Evolutionary conservation across 2,329 filamentous ascomycete genomes (phyloP).

Genomic region (Nothopassalora personata): DNA sequence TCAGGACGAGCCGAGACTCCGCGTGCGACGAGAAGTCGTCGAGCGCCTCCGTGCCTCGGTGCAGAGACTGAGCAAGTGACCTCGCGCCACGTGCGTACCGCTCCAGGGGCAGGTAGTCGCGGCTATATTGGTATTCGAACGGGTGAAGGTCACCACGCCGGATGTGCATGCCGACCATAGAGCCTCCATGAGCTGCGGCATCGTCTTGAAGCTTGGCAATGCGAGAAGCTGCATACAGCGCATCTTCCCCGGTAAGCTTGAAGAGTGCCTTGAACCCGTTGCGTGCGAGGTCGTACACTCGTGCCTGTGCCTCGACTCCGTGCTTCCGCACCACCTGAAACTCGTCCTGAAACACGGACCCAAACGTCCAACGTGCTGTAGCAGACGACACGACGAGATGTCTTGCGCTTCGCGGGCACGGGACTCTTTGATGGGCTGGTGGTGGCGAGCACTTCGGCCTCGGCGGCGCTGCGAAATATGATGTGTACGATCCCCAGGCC

Average conservation of each 20-base stretch:
- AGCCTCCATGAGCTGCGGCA: conserved; percentile 44
- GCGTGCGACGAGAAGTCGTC: conserved; percentile 70
- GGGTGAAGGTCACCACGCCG: conserved; percentile 76
- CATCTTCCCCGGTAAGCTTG: conserved; percentile 60
- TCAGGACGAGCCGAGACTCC: conserved; percentile 53
- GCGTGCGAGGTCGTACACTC: conserved; percentile 64
- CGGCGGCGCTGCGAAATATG: conserved; percentile 66
- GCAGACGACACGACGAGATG: conserved; percentile 70
- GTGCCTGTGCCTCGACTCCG: conserved; percentile 42
- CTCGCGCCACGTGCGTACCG: conserved; percentile 46
- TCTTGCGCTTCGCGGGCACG: conserved; percentile 69
- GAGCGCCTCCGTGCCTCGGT: conserved; percentile 1
- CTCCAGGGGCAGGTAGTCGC: conserved; percentile 71
- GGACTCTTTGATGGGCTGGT: conserved; percentile 68
- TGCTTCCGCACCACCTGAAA: conserved; percentile 31
- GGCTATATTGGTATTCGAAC: conserved; percentile 71
- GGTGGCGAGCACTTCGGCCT: conserved; percentile 63
- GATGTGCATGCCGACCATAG: conserved; percentile 68
- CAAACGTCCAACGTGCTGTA: conserved; percentile 61
- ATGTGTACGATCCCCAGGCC: conserved; percentile 69
- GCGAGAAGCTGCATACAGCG: conserved; percentile 58
- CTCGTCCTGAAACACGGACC: conserved; percentile 51
- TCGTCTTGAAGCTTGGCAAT: conserved; percentile 51
- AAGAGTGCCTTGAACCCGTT: conserved; percentile 70
- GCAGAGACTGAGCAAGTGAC: conserved; percentile 8